Evolutionary conservation across 805 yeast species (phyloP).

Genomic region (Candida verbasci): DNA sequence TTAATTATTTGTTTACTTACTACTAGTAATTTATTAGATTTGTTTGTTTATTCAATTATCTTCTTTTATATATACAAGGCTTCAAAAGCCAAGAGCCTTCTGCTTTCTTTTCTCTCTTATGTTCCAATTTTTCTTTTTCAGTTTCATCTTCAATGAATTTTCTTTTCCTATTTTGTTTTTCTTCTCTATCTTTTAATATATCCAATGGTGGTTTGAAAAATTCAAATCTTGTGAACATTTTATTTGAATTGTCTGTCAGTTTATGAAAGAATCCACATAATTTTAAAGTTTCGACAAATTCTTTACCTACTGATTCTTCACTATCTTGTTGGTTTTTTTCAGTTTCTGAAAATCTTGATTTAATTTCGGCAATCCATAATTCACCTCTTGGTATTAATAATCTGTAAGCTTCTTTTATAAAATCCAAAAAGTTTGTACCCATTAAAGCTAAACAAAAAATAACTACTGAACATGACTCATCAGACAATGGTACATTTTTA

Average conservation of each 20-base stretch:
- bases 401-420: constrained; percentile 84
- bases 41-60: constrained; percentile 27
- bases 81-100: constrained; percentile 89
- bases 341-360: constrained; percentile 77
- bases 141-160: constrained; percentile 69
- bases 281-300: constrained; percentile 76
- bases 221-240: constrained; percentile 93
- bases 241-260: constrained; percentile 78
- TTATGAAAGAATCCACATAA: constrained; percentile 82
- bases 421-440: constrained; percentile 96
- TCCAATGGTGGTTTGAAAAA: constrained; percentile 82
- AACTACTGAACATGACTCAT: constrained; percentile 80
- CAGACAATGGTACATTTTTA: constrained; percentile 78
- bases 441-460: constrained; percentile 90
- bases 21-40: too few species aligned
- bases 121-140: constrained; percentile 55
- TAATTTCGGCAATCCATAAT: constrained; percentile 96
- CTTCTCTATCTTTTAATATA: constrained; percentile 56
- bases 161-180: constrained; percentile 56
- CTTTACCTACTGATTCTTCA: constrained; percentile 55
- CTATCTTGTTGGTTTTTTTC: constrained; percentile 17
- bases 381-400: constrained; percentile 88
- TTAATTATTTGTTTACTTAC: too few species aligned
- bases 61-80: constrained; percentile 93
- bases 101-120: constrained; percentile 49